phyloP scores from a whole-genome alignment of 768 basidiomycete genomes.

The Lactifluus hygrophoroides region DNA sequence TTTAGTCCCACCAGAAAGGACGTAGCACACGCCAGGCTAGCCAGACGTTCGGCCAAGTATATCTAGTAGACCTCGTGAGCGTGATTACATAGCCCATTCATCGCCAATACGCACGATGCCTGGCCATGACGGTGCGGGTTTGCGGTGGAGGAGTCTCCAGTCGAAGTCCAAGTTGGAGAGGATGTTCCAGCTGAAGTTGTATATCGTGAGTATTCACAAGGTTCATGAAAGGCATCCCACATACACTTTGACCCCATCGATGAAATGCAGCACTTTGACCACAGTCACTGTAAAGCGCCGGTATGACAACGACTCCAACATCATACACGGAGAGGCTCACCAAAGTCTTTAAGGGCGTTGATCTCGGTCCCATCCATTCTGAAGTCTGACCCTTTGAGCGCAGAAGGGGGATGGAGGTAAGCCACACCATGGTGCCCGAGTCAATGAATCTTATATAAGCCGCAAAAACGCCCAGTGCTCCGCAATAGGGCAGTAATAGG shows the following conservation, averaged over 20 bases:
- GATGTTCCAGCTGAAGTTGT: neutral
- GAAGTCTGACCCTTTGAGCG: too few relatives aligned
- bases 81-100: neutral
- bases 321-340: neutral
- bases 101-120: neutral
- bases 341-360: neutral
- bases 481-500: too few relatives aligned
- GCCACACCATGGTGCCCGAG: too few relatives aligned
- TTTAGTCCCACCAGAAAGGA: conserved; percentile 3
- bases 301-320: neutral
- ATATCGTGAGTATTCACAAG: neutral
- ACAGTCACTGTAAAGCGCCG: conserved; percentile 1
- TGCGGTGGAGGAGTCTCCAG: conserved; percentile 1
- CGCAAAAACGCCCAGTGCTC: too few relatives aligned
- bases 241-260: conserved; percentile 10
- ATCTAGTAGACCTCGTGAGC: neutral
- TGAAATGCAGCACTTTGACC: conserved; percentile 7
- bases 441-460: too few relatives aligned
- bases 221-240: neutral
- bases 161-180: conserved; percentile 11
- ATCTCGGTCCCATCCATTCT: neutral
- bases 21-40: conserved; percentile 8
- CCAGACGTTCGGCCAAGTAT: conserved; percentile 3
- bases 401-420: too few relatives aligned
- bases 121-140: neutral